Base-by-base conservation (phyloP, 257 asterid genomes). In the Haberlea rhodopensis region DNA sequence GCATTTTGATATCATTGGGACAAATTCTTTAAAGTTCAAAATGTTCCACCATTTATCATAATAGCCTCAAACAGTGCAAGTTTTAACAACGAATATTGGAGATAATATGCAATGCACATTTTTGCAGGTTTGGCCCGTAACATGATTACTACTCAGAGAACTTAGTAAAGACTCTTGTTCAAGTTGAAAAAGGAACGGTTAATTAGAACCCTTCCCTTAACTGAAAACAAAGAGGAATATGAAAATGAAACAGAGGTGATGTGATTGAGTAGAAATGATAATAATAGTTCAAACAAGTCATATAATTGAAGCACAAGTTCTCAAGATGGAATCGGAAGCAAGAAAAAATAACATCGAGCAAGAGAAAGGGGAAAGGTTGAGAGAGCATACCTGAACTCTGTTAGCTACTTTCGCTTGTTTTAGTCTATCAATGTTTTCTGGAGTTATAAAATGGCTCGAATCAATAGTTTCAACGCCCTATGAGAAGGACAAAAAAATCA, bases 391-490 rank as follows among this genome's bases (percentile, higher is more conserved):
- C 98, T 87, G 99, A 81, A 89, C 97, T 68, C 82, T 79, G 72
- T 92, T 85, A 68, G 90, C 95, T 87, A 80, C 91, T 80, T 89
- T 87, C 5, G 97, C 99, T 83, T 87, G 97, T 71, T 82, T 80
- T 48, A 92, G 80, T 55, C 99, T 85, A 77, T 82, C 88, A 25
- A 85, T 70, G 72, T 92, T 92, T 73, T 84, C 86, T 4, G 88
- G 78, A 29, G 97, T 92, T 66, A 89, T 79, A 67, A 92, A 85
- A 74, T 85, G 76, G 78, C 73, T 80, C 11, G 95, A 53, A 25
- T 87, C 96, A 19, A 79, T 73, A 71, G 79, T 87, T 82, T 89
- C 87, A 57, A 92, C 80, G 19, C 95, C 96, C 97, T 89, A 62
- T 62, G 68, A 37, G 13, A 37, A 2, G n/a, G 46, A 31, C 51